phyloP scores from a whole-genome alignment of 306 rosid genomes.

The Oxytropis ochrocephala region DNA sequence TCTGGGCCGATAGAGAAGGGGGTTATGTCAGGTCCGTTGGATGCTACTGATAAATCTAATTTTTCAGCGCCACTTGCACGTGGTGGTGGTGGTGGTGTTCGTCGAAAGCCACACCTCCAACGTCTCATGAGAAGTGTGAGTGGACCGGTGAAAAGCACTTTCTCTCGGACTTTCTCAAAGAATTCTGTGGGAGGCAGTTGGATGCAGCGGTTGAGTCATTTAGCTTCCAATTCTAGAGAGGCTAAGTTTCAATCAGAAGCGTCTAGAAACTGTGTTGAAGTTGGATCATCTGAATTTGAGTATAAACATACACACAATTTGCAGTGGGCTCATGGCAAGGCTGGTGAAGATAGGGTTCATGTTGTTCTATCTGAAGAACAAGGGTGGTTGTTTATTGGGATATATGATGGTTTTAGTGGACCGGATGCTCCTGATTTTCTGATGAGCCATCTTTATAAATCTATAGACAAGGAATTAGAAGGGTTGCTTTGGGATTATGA shows the following conservation, averaged over 20 bases:
- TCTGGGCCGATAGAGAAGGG: slow-evolving; percentile 63
- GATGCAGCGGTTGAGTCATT: slow-evolving; percentile 48
- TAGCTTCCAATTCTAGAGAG: slow-evolving; percentile 44
- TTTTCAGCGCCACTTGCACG: slow-evolving; percentile 54
- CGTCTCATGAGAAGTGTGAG: slow-evolving; percentile 61
- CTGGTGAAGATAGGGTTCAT: slow-evolving; percentile 67
- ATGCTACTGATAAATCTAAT: slow-evolving; percentile 44
- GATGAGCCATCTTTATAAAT: slow-evolving; percentile 54
- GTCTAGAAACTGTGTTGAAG: slow-evolving; percentile 27
- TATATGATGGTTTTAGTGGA: slow-evolving; percentile 66
- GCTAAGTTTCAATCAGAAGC: slow-evolving; percentile 38
- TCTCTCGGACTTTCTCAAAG: slow-evolving; percentile 49
- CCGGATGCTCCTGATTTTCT: slow-evolving; percentile 66
- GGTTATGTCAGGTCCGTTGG: slow-evolving; percentile 61
- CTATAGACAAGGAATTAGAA: slow-evolving; percentile 49
- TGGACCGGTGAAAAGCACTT: slow-evolving; percentile 49
- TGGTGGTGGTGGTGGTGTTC: slow-evolving; percentile 27
- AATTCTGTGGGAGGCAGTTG: slow-evolving; percentile 39
- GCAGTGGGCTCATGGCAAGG: slow-evolving; percentile 76
- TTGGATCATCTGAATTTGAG: slow-evolving; percentile 39
- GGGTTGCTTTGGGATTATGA: slow-evolving; percentile 63
- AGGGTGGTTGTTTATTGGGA: slow-evolving; percentile 68
- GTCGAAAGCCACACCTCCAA: slow-evolving; percentile 39
- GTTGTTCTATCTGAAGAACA: slow-evolving; percentile 62
- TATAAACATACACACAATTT: slow-evolving; percentile 38